Percentiles rank a stretch among this genome's conserved stretches.
These are phyloP conservation scores for Metrosideros polymorpha DNA, from an alignment of 441 rosid genomes.

Conservation along the genomic window DNA sequence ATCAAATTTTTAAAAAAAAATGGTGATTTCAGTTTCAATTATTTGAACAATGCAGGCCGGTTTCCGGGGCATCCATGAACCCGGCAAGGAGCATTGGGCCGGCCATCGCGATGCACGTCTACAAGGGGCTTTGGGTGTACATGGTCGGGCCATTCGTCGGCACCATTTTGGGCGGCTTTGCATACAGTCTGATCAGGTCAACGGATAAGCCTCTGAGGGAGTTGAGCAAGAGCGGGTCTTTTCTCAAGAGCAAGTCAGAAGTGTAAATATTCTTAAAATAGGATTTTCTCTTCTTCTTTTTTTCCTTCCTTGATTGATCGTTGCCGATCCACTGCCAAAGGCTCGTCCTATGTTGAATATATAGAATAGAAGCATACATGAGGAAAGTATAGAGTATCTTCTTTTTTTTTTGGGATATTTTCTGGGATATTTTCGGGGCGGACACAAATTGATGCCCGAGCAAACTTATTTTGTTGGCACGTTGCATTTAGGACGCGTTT, in stretches of 20 bases:
- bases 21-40: no score
- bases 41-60: conserved; percentile 11
- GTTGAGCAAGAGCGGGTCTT: conserved; percentile 17
- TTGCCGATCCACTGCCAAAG: no score
- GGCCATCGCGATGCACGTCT: conserved; percentile 14
- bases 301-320: no score
- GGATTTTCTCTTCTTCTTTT: no score
- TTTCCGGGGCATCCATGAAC: conserved; percentile 31
- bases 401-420: background rate
- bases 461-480: background rate
- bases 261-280: background rate
- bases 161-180: conserved; percentile 17
- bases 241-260: conserved; percentile 9
- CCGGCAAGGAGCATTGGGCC: conserved; percentile 35
- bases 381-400: background rate
- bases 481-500: background rate
- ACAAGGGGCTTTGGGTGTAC: conserved; percentile 21
- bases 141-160: conserved; percentile 17
- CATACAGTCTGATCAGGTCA: conserved; percentile 18
- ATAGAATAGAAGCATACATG: background rate
- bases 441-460: rapidly evolving
- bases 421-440: background rate
- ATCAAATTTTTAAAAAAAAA: no score
- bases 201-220: conserved; percentile 20
- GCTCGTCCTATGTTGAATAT: background rate